These are phyloP conservation scores for Fusarium solani-melongenae DNA, from an alignment of 2,329 filamentous ascomycete species.

Conservation along the genomic window DNA sequence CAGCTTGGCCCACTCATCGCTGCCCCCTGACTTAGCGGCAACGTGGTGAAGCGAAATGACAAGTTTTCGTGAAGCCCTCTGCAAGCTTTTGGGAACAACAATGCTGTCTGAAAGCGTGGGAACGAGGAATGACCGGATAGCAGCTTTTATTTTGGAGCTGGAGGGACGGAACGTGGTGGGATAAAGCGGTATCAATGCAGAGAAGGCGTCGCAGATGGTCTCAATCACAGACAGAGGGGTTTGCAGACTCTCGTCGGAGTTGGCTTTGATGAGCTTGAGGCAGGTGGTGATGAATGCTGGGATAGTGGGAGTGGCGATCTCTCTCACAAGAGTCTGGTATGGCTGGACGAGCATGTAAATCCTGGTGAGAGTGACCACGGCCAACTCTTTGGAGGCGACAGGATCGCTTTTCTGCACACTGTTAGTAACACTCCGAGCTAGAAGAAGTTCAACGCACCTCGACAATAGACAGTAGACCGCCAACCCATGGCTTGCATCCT, in stretches of 20 bases:
- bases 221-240: slow-evolving; percentile 67
- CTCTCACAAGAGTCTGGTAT: slow-evolving; percentile 84
- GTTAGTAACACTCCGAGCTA: slow-evolving; percentile 34
- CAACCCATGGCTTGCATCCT: slow-evolving; percentile 79
- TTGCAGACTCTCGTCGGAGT: slow-evolving; percentile 39
- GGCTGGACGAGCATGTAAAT: slow-evolving; percentile 87
- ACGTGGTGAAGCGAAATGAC: slow-evolving; percentile 81
- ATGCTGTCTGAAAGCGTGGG: slow-evolving; percentile 67
- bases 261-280: slow-evolving; percentile 69
- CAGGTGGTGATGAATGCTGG: slow-evolving; percentile 79
- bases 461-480: slow-evolving; percentile 78
- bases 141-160: slow-evolving; percentile 72
- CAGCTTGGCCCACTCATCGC: slow-evolving; percentile 81
- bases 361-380: slow-evolving; percentile 80
- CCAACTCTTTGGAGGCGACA: slow-evolving; percentile 78
- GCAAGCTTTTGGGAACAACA: slow-evolving; percentile 63
- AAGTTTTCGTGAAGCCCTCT: slow-evolving; percentile 70
- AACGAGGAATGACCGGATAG: slow-evolving; percentile 70
- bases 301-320: slow-evolving; percentile 87
- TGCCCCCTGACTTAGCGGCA: slow-evolving; percentile 80
- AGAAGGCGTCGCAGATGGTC: slow-evolving; percentile 77
- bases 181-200: slow-evolving; percentile 80
- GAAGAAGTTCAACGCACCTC: slow-evolving; percentile 62
- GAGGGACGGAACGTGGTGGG: slow-evolving; percentile 86
- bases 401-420: slow-evolving; percentile 77